Percentiles rank a stretch among this genome's conserved stretches.
These are phyloP conservation scores for Fusarium sublunatum DNA, from an alignment of 2,329 filamentous ascomycete species.

Conservation along the genomic window DNA sequence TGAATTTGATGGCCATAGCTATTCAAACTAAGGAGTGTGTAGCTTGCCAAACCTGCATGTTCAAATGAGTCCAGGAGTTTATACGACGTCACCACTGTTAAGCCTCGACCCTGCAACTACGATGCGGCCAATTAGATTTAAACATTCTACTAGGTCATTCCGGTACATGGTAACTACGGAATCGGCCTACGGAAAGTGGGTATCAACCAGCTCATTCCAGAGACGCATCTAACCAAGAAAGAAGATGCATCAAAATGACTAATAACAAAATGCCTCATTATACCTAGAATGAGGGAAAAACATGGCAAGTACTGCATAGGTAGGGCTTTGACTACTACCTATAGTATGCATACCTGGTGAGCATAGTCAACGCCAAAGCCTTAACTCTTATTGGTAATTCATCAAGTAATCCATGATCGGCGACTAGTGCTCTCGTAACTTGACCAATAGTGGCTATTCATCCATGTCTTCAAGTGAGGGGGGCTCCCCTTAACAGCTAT, in stretches of 20 bases:
- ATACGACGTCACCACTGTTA: slow-evolving; percentile 1
- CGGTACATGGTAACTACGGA: background rate
- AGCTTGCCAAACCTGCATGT: slow-evolving; percentile 12
- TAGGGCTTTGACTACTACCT: background rate
- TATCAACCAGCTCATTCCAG: too few species aligned
- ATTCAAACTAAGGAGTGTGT: slow-evolving; percentile 2
- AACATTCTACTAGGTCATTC: background rate
- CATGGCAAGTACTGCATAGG: background rate
- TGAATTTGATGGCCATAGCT: background rate
- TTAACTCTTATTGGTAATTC: slow-evolving; percentile 31
- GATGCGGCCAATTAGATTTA: background rate
- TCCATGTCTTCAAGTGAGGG: slow-evolving; percentile 10
- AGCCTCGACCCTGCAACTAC: background rate
- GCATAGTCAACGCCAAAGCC: background rate
- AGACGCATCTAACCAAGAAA: background rate
- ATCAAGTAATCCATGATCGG: slow-evolving; percentile 10
- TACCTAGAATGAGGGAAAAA: background rate
- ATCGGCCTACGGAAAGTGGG: too few species aligned
- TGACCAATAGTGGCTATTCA: slow-evolving; percentile 4
- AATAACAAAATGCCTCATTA: background rate
- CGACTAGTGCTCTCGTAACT: slow-evolving; percentile 16
- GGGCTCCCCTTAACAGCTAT: slow-evolving; percentile 7
- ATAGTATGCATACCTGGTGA: too few species aligned
- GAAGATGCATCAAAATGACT: background rate
- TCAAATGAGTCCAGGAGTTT: background rate